Conservation (phyloP, 2,329 filamentous ascomycete genomes). For the Talaromyces pinophilus region DNA sequence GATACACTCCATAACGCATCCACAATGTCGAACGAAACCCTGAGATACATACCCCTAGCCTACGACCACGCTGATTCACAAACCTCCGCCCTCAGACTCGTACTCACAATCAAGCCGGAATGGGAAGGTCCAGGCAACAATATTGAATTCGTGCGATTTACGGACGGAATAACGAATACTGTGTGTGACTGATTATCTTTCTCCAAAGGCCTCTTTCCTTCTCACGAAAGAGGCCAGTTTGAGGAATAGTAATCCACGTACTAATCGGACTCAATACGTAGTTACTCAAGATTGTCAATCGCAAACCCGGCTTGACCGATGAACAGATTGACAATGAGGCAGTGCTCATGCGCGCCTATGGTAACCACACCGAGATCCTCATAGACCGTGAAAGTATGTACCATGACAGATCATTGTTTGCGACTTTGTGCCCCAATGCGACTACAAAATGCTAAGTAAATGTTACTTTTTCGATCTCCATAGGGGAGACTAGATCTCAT, state of each 20-base stretch:
- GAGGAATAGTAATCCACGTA: conserved; percentile 28
- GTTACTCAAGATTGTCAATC: conserved; percentile 55
- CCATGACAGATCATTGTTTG: conserved; percentile 13
- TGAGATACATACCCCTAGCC: conserved; percentile 66
- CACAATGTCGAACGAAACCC: conserved; percentile 25
- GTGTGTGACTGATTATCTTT: conserved; percentile 46
- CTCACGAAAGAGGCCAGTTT: neutral
- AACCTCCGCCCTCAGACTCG: conserved; percentile 74
- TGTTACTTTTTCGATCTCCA: conserved; percentile 23
- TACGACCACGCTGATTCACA: conserved; percentile 79
- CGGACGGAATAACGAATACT: conserved; percentile 97
- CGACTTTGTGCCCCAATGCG: conserved; percentile 34
- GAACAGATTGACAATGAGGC: conserved; percentile 81
- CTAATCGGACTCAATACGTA: conserved; percentile 30
- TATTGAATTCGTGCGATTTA: conserved; percentile 87
- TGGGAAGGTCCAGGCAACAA: conserved; percentile 74
- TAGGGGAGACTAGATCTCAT: conserved; percentile 68
- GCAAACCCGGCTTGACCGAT: conserved; percentile 65
- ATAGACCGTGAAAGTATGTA: conserved; percentile 84
- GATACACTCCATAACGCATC: neutral
- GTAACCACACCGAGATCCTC: conserved; percentile 87
- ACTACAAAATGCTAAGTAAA: conserved; percentile 37
- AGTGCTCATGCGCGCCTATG: conserved; percentile 88
- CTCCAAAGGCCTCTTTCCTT: neutral
- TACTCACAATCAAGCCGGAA: conserved; percentile 76